Evolutionary conservation across 75 land plant genomes (phyloP), one percentile per base, ranked within the genome.

Genomic region (Chamaecyparis obtusa): DNA sequence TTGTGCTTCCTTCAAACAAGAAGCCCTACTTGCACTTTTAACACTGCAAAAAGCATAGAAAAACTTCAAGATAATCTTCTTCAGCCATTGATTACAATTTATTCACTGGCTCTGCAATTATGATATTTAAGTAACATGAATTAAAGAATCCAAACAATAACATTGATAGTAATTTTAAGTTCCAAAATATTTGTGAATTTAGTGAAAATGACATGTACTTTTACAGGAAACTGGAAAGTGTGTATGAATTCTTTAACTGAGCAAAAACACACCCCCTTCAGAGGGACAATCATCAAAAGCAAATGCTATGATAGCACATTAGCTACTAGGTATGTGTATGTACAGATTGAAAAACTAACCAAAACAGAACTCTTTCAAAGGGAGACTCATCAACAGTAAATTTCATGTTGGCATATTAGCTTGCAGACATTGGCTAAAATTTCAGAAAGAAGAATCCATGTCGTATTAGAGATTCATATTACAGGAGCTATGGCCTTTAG

Each of bases 1-100:
- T 10, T 84, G 33, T 33, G 35, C 85, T 49, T 84, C 39, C n/a
- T 44, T 84, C 69, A 33, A 33, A 48, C 72, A 49, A 83, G 84
- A 51, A 84, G 17, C 60, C 37, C 37, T 44, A 51, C 32, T 17
- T 16, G 56, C 56, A 54, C 32, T 9, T 60, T 17, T 11, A 35
- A 54, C 71, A 48, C 19, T 54, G 75, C 24, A 84, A 84, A 84
- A 56, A 17, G 21, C 33, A 85, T 54, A 54, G 24, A 27, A 84
- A 16, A 49, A 51, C 85, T 84, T 32, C 36, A 49, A 49, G 14
- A 8, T 84, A 33, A 21, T 30, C 11, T 60, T 32, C 39, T 51
- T 51, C 72, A 60, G 27, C 3, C 33, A 14, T 36, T 6, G 6
- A 41, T 79, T 80, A 44, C 10, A 80, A 41, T 80, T 80, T 43